Base-by-base conservation (phyloP, 169 alveolate species). In the Theileria annulata region DNA sequence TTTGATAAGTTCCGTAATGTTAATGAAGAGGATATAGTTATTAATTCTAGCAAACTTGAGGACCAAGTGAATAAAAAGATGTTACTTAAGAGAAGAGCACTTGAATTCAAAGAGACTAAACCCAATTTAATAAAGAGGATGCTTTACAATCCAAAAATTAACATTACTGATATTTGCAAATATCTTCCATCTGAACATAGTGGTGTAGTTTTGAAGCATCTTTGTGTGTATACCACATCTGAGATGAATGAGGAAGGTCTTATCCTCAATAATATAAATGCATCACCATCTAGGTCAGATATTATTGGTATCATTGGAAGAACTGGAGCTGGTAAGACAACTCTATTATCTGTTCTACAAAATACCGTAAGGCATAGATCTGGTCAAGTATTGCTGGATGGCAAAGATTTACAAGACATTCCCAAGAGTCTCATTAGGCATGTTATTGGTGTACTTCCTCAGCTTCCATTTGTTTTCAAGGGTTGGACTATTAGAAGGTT, bases 401-500 rank as follows among this genome's bases (percentile, higher is more conserved):
- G 63, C 8, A 54, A 12, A 21, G 63, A 54, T 21, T 21, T 54
- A 21, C 21, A 73, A 10, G 75, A 73, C 69, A 60, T 82, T 37
- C 85, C 75, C 51, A 85, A 83, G 2, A 73, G 89, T 54, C 21
- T 54, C 63, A 6, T 54, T 3, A 17, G 63, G 10, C 63, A 54
- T 6, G 10, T 54, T 54, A 12, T 79, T 9, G 87, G 87, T 2
- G 80, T 71, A 21, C 68, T 79, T 21, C 80, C 87, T 0, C 87
- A 79, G 54, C 8, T 71, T 30, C 80, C 87, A 19, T 70, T 58
- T 31, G 49, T 71, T 2, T 79, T 70, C 42, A 60, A 71, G 76
- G 87, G 87, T 9, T 79, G 87, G 87, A 79, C 87, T n/a, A 51
- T 79, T 60, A 64, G 87, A 27, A 62, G 80, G 21, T 79, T 79